Evolutionary conservation across 169 alveolate genomes (phyloP), one percentile per base, ranked within the genome.

Genomic region (Cyclospora cayetanensis): DNA sequence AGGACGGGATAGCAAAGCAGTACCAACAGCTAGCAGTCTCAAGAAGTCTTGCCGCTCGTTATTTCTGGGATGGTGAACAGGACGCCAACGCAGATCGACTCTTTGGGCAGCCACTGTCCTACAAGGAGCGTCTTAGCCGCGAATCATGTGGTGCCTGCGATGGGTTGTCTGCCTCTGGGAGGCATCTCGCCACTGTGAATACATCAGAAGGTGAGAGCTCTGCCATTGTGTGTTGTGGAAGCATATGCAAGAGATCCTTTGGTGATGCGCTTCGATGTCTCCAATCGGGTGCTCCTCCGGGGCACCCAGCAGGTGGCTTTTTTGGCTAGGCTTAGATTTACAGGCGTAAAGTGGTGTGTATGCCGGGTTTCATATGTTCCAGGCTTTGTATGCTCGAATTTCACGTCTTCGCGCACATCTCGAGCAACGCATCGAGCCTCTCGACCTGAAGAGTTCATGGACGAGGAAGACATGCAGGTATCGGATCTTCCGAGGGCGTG

Each of bases 361-460:
- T 46, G 11, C 1, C 25, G 2, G 11, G 11, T 12, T 22, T 22
- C 1, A 22, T 22, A 12, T 22, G 20, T 15, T 22, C 20, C 60
- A 46, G 60, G 60, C 60, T 46, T 46, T 46, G 20, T 22, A 46
- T 46, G 60, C 60, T 46, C 60, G 25, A 22, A 46, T 46, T 46
- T 46, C 60, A 46, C 60, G 11, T 46, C 60, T 1, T 46, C 60
- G 0, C 60, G 60, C 20, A 15, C 60, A 22, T 46, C 60, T 12
- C 60, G 60, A 12, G 60, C 60, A 46, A 22, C 60, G 25, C 60
- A 46, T 46, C 11, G 60, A 46, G 60, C 20, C 60, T 46, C 60
- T 46, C 60, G 72, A 22, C 68, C 72, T 9, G 74, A 79, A 34
- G 89, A 79, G 35, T 79, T 79, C 50, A 79, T 79, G 89, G 89